A percentile compares a stretch with the other conserved stretches of the same genome.
Conservation (phyloP, 495 filamentous ascomycete genomes). For the Aspergillus heteromorphus region DNA sequence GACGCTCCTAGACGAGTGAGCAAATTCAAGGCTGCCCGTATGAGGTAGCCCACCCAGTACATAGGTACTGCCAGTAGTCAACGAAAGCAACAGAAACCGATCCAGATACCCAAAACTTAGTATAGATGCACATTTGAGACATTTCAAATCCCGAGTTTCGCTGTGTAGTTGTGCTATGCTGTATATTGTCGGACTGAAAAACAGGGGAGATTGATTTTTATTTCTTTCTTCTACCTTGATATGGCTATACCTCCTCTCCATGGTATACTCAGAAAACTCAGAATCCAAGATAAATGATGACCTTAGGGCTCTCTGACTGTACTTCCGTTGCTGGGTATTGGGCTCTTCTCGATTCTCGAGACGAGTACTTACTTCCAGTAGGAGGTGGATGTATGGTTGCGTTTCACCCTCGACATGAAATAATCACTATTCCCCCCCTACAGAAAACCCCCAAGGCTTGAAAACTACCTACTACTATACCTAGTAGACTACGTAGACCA, state of each 20-base stretch:
- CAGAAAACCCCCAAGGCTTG: no score
- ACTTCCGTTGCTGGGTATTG: constrained; percentile 21
- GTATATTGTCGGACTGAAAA: neutral
- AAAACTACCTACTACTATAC: no score
- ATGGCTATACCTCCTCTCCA: constrained; percentile 9
- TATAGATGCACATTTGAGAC: neutral
- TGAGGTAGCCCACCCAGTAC: constrained; percentile 44
- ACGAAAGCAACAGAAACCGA: constrained; percentile 1
- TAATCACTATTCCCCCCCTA: neutral
- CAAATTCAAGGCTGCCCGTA: constrained; percentile 80
- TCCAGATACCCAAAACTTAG: constrained; percentile 14
- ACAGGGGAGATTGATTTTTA: neutral
- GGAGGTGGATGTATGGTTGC: constrained; percentile 17
- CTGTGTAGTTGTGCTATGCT: neutral
- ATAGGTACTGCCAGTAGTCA: constrained; percentile 8
- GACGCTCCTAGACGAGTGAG: constrained; percentile 70
- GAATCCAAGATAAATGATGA: constrained; percentile 22
- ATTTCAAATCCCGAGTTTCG: neutral
- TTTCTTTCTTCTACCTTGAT: neutral
- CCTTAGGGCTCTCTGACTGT: constrained; percentile 23
- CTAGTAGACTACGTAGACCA: no score
- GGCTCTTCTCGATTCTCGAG: constrained; percentile 13
- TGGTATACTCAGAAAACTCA: constrained; percentile 14
- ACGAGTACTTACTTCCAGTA: constrained; percentile 22
- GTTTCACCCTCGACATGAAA: constrained; percentile 25